Base-by-base conservation (phyloP, 495 filamentous ascomycete species). In the Acidiella bohemica region DNA sequence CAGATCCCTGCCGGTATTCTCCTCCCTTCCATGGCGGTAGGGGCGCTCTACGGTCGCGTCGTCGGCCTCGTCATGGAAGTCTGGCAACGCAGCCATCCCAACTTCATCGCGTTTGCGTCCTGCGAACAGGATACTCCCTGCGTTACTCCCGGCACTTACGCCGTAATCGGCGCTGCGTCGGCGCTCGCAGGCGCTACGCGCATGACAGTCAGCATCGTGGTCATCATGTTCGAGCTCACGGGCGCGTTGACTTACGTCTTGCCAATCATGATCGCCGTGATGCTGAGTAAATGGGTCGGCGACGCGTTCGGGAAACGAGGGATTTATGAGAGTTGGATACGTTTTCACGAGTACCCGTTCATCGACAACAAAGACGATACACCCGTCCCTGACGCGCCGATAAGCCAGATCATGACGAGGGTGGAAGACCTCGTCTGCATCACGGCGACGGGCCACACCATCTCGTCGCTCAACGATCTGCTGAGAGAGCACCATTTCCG, bases 241-340 rank as follows among this genome's bases (percentile, higher is more conserved):
- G 90, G 90, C 19, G 92, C 90, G 0, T 66, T 97, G 11, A 93
- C 87, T 0, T 96, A 97, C 57, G 90, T 97, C 23, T 76, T 97
- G 9, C 90, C 90, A 14, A 96, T 97, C 56, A 97, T 97, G 90
- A 81, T 97, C 44, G 86, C 92, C n/a, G 90, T 97, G 44, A 93
- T 97, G 88, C 63, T 96, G 17, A 82, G 80, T 44, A 97, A 97
- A 61, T 97, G 90, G 90, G 85, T 93, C 16, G 90, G 90, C 53
- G 90, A 97, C 59, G 90, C 88, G 20, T 93, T 97, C 59, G 83
- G 82, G 13, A 84, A 83, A 35, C 75, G 81, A 13, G 90, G 92
- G 21, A 97, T 97, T 59, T 97, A 97, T 66, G 90, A 97, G 55
- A 81, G 76, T 32, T 97, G 90, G 90, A 96, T 97, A 54, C 80